A percentile compares a stretch with the other conserved stretches of the same genome.
Evolutionary conservation across 2,329 filamentous ascomycete genomes (phyloP).

Genomic region (Fusarium veterinarium): DNA sequence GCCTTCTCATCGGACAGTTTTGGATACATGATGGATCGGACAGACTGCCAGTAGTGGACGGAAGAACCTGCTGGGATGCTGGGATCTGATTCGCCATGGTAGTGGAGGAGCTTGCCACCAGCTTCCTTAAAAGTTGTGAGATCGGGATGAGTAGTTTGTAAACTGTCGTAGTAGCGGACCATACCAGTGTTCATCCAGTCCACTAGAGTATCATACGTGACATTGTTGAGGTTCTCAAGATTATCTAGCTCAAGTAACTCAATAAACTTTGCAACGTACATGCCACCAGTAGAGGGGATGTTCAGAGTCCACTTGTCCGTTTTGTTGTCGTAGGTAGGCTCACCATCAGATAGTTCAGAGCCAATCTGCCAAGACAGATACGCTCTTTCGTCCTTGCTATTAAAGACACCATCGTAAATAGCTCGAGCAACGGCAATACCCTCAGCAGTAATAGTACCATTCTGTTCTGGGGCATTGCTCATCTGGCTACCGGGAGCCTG

Average conservation of each 20-base stretch:
- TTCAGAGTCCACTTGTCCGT: constrained; percentile 1
- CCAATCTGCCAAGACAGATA: constrained; percentile 6
- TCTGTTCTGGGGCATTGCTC: not conserved
- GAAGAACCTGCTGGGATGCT: not conserved
- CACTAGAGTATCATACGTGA: not conserved
- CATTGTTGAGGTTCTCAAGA: not conserved
- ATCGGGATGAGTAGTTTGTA: constrained; percentile 2
- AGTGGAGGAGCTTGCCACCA: constrained; percentile 9
- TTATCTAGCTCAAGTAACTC: not conserved
- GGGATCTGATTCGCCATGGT: not conserved
- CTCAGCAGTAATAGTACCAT: not conserved
- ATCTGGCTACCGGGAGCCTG: not conserved
- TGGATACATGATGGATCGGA: constrained; percentile 1
- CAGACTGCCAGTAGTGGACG: constrained; percentile 5
- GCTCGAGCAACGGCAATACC: not conserved
- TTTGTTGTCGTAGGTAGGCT: not conserved
- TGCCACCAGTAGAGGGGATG: not conserved
- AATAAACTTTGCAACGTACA: constrained; percentile 9
- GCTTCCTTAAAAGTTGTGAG: not conserved
- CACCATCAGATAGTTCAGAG: not conserved
- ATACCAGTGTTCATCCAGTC: constrained; percentile 1
- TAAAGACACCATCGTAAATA: not conserved
- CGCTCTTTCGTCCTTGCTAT: not conserved
- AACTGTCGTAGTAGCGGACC: not conserved
- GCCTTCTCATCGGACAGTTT: not conserved